Evolutionary conservation across 1,284 basidiomycete species (phyloP).

Genomic region (Trichosporon asahii): DNA sequence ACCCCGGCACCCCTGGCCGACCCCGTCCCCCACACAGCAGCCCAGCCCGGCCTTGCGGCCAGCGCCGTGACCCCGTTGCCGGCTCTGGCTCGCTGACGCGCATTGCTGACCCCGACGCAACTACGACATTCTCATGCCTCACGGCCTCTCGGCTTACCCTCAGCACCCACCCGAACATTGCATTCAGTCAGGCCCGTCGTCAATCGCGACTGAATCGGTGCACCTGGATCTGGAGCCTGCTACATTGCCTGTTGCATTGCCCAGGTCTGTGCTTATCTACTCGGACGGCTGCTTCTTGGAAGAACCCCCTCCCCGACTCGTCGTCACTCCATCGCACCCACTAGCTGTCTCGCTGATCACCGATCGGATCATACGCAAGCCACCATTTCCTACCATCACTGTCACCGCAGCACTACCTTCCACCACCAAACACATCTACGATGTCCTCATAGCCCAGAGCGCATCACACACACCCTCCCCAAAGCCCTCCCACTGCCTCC

Average conservation of each 20-base stretch:
- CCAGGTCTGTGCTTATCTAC: neutral
- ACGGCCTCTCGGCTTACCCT: neutral
- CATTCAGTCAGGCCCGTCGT: neutral
- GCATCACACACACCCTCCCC: neutral
- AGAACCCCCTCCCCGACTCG: neutral
- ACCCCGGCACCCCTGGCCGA: neutral
- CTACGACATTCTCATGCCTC: conserved; percentile 2
- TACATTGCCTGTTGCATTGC: neutral
- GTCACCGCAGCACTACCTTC: neutral
- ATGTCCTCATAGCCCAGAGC: neutral
- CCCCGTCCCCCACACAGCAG: neutral
- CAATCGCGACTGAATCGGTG: neutral
- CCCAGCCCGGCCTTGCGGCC: neutral
- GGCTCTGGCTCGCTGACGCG: neutral
- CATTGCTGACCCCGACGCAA: neutral
- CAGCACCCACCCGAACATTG: neutral
- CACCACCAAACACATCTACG: neutral
- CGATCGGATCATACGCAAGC: conserved; percentile 1
- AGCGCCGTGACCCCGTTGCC: neutral
- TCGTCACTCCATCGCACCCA: neutral
- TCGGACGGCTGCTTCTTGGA: neutral
- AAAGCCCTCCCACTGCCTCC: neutral
- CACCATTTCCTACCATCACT: neutral
- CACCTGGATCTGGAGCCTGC: neutral
- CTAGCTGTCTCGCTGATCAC: neutral